Base-by-base conservation (phyloP, 2,329 filamentous ascomycete genomes). In the Lasiodiplodia sp. region DNA sequence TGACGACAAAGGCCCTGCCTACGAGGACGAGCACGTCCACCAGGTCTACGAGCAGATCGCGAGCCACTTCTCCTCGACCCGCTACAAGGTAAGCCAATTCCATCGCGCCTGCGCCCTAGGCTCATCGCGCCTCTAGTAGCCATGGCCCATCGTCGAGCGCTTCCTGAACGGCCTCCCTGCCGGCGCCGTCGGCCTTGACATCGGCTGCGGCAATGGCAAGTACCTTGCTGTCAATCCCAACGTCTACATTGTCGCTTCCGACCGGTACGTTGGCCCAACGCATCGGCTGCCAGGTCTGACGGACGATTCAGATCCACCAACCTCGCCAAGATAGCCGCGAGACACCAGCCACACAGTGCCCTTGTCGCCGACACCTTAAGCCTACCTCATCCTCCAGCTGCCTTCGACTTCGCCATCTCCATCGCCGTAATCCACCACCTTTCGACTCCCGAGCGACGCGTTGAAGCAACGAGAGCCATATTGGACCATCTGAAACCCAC, bases 121-220 rank as follows among this genome's bases (percentile, higher is more conserved):
- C 62, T 62, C 62, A 70, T 62, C 51, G 28, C 64, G 52, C 25
- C 51, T 68, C 67, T 52, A 68, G 68, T 56, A 91, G 88, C 94
- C 96, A 70, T 99, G 96, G 96, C 96, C 96, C 25, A 91, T 96
- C 73, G 92, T 98, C 68, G 88, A 94, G 71, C 84, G 84, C 44
- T 98, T 97, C 78, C 87, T 98, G 44, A 82, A 84, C 62, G 82
- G 83, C 38, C 87, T 92, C 58, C 77, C 85, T 0, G 82, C 89
- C 14, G 95, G 94, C 31, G 87, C 92, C 62, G 82, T 98, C 68
- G 96, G 96, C 11, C 85, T 97, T 38, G 96, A 99, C 80, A 86
- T 98, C 68, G 96, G 96, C 70, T 98, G 96, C 81, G 96, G 96
- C 69, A 99, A 99, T 82, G 96, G 96, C 73, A 98, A 98, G 84